These are phyloP conservation scores for Leishmania gerbilli DNA, from an alignment of 208 protist genomes.

Conservation along the genomic window DNA sequence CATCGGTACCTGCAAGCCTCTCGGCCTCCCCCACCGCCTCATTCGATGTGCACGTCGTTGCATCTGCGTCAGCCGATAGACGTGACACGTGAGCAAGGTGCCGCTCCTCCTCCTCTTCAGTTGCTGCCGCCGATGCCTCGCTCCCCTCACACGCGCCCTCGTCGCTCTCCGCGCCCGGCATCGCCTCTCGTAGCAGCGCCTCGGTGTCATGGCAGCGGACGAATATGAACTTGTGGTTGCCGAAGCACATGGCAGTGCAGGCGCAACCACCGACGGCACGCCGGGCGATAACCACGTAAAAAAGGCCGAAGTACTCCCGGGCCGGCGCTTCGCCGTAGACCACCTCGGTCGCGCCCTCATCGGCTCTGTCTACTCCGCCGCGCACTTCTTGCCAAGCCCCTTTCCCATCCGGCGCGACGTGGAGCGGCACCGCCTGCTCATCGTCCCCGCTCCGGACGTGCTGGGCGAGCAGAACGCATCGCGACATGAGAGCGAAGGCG, in stretches of 20 bases:
- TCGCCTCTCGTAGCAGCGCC: constrained; percentile 21
- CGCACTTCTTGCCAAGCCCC: not conserved
- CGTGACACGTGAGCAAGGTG: not conserved
- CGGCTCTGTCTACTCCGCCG: not conserved
- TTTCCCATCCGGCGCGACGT: not conserved
- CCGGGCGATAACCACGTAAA: constrained; percentile 65
- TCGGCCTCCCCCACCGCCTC: not conserved
- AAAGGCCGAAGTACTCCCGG: constrained; percentile 22
- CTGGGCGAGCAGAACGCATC: constrained; percentile 49
- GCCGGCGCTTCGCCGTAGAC: not conserved
- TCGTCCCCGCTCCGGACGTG: constrained; percentile 51
- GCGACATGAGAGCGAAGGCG: constrained; percentile 63
- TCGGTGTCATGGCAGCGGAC: constrained; percentile 36
- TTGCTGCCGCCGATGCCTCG: not conserved
- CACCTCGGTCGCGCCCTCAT: not conserved
- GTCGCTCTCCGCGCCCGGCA: constrained; percentile 1
- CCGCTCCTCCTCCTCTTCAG: not conserved
- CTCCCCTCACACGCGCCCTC: not conserved
- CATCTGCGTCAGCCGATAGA: not conserved
- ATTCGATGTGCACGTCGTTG: not conserved
- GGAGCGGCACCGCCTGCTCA: not conserved
- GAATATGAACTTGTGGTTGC: constrained; percentile 86
- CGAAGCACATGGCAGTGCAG: constrained; percentile 69
- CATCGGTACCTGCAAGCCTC: not conserved
- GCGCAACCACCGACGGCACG: constrained; percentile 56